These are phyloP conservation scores for Tetrastigma voinierianum DNA, from an alignment of 164 flowering plant genomes.

Conservation along the genomic window DNA sequence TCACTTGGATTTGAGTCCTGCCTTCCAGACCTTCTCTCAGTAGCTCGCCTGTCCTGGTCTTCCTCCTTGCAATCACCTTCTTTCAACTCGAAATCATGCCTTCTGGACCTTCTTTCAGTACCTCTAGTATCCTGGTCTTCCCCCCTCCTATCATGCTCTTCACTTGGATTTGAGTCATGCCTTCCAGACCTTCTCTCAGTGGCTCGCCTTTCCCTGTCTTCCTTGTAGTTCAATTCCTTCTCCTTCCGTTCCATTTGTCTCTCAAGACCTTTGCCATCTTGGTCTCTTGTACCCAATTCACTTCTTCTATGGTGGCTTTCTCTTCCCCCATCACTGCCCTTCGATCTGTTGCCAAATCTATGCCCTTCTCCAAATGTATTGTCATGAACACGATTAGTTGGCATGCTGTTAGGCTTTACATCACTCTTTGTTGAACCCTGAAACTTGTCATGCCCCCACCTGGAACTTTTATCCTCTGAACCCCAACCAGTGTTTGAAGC, in stretches of 20 bases:
- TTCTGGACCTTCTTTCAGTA: slow-evolving; percentile 23
- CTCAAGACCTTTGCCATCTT: slow-evolving; percentile 10
- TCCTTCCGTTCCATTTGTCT: slow-evolving; percentile 5
- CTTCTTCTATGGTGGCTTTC: slow-evolving; percentile 20
- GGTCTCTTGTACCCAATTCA: slow-evolving; percentile 6
- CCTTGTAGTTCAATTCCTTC: slow-evolving; percentile 9
- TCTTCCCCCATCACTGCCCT: slow-evolving; percentile 11
- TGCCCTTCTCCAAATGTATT: slow-evolving; percentile 10
- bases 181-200: slow-evolving; percentile 9
- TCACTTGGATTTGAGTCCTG: slow-evolving; percentile 8
- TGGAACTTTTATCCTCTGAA: slow-evolving; percentile 36
- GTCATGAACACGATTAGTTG: slow-evolving; percentile 8
- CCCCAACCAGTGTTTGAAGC: slow-evolving; percentile 81
- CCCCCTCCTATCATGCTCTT: slow-evolving; percentile 23
- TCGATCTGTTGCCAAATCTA: slow-evolving; percentile 12
- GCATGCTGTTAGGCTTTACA: slow-evolving; percentile 16
- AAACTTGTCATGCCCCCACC: slow-evolving; percentile 54
- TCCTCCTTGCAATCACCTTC: not conserved
- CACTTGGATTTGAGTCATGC: slow-evolving; percentile 11
- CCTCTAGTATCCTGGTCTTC: slow-evolving; percentile 7
- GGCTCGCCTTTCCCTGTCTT: not conserved
- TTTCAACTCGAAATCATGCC: slow-evolving; percentile 18
- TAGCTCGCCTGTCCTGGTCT: too few relatives aligned
- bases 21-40: slow-evolving; percentile 19
- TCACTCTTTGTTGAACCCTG: slow-evolving; percentile 27